A percentile compares a stretch with the other conserved stretches of the same genome.
phyloP scores from a whole-genome alignment of 2,329 filamentous ascomycete species.

The Fusarium avenaceum region DNA sequence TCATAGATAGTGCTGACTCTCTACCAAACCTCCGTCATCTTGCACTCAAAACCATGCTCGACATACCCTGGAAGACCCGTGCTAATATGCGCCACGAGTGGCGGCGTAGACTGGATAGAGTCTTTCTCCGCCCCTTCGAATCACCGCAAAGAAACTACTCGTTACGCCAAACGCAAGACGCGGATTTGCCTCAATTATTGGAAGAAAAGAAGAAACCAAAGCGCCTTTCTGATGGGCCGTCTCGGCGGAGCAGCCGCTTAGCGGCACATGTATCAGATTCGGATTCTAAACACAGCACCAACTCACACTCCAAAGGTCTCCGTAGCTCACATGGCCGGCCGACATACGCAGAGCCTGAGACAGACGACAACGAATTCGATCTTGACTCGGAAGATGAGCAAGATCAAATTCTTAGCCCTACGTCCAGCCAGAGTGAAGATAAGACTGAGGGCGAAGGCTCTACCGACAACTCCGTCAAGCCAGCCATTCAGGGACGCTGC shows the following conservation, averaged over 20 bases:
- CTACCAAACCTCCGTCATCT: slow-evolving; percentile 78
- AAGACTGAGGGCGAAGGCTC: slow-evolving; percentile 16
- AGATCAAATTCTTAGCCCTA: slow-evolving; percentile 7
- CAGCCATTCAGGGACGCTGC: slow-evolving; percentile 77
- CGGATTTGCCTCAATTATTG: slow-evolving; percentile 4
- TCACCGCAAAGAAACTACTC: slow-evolving; percentile 55
- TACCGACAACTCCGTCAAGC: slow-evolving; percentile 57
- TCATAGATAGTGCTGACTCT: slow-evolving; percentile 77
- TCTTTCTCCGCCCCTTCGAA: slow-evolving; percentile 70
- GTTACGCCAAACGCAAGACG: slow-evolving; percentile 33
- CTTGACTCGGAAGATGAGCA: slow-evolving; percentile 39
- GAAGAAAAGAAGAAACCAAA: slow-evolving; percentile 39
- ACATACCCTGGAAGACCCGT: slow-evolving; percentile 85
- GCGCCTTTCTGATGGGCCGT: slow-evolving; percentile 44
- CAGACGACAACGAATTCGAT: slow-evolving; percentile 60
- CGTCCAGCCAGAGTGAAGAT: slow-evolving; percentile 18
- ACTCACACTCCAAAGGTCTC: slow-evolving; percentile 31
- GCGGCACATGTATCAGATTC: slow-evolving; percentile 49
- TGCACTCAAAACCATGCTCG: slow-evolving; percentile 81
- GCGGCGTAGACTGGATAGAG: slow-evolving; percentile 75
- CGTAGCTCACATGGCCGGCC: slow-evolving; percentile 40
- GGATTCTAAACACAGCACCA: slow-evolving; percentile 42
- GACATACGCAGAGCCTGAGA: slow-evolving; percentile 63
- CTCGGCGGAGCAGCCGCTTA: slow-evolving; percentile 57
- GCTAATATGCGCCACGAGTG: slow-evolving; percentile 84